These are phyloP conservation scores for Coniella lustricola DNA, from an alignment of 2,329 filamentous ascomycete species.

Conservation along the genomic window DNA sequence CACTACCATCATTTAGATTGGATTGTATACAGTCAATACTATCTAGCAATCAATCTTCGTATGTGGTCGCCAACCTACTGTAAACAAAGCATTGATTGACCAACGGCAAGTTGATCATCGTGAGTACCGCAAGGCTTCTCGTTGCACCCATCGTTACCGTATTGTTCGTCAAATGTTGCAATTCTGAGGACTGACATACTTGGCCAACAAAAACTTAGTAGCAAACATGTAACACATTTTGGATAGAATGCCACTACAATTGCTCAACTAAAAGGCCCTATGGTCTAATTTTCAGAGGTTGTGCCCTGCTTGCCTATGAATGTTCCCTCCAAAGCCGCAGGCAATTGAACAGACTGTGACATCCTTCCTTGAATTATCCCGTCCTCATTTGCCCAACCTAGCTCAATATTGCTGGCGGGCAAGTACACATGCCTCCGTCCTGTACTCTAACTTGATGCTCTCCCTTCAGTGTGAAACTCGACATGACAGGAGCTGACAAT, in stretches of 20 bases:
- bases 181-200: too few species aligned
- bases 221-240: too few species aligned
- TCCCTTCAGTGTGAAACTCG: background rate
- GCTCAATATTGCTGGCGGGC: conserved; percentile 10
- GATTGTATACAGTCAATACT: background rate
- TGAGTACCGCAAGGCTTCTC: too few species aligned
- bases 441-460: conserved; percentile 13
- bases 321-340: conserved; percentile 15
- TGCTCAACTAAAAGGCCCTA: conserved; percentile 16
- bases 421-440: conserved; percentile 13
- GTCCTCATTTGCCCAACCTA: conserved; percentile 13
- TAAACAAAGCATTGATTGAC: too few species aligned
- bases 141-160: too few species aligned
- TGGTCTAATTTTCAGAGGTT: conserved; percentile 18
- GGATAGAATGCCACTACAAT: conserved; percentile 12
- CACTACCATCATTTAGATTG: too few species aligned
- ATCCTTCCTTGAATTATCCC: conserved; percentile 13
- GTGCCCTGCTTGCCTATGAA: conserved; percentile 16
- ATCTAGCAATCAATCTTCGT: too few species aligned
- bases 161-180: too few species aligned
- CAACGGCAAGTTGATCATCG: too few species aligned
- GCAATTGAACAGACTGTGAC: conserved; percentile 17
- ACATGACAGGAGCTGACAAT: background rate
- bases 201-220: too few species aligned
- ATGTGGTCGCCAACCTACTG: too few species aligned